Evolutionary conservation across 2,329 filamentous ascomycete species (phyloP), one percentile per base, ranked within the genome.

Genomic region (Dothistroma pini): DNA sequence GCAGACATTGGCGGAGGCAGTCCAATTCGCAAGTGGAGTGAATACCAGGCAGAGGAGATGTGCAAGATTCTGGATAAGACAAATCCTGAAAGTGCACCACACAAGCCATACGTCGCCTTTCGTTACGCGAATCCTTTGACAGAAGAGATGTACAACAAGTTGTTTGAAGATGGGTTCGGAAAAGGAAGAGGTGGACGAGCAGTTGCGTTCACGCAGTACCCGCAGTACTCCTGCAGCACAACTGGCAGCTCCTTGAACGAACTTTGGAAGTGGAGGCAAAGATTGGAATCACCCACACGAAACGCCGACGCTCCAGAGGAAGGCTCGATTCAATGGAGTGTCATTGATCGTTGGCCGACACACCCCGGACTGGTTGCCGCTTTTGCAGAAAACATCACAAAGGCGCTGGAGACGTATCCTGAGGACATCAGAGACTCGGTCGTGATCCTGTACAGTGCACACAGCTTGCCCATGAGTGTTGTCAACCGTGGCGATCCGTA

Each of bases 31-130:
- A 96, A 96, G 76, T 99, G 96, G 96, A 96, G 93, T 25, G 95
- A 99, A 77, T 88, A 95, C 73, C 95, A 99, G 76, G 92, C 87
- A 62, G 83, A 83, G 61, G 93, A 97, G 78, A 97, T 97, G 91
- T 99, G 95, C 84, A 97, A 96, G 81, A 85, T 97, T 56, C 83
- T 99, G 56, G 95, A 99, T 81, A 84, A 88, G 69, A 89, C 91
- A 63, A 72, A 96, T 89, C 95, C 95, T 6, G 89, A 96, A 73
- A 96, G 93, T 1, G 95, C 95, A 3, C 95, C 95, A 6, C 95
- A 99, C 75, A 97, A 95, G 75, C 95, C 95, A 9, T 99, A 99
- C 72, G 92, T 97, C 52, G 93, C 95, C 14, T 99, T 99, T 76
- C 89, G 95, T 64, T 99, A 99, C 73, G 93, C 96, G 14, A 83